Percentiles rank a stretch among this genome's conserved stretches.
Evolutionary conservation across 371 early-diverging fungal species (phyloP).

Genomic region (Funneliformis caledonium): DNA sequence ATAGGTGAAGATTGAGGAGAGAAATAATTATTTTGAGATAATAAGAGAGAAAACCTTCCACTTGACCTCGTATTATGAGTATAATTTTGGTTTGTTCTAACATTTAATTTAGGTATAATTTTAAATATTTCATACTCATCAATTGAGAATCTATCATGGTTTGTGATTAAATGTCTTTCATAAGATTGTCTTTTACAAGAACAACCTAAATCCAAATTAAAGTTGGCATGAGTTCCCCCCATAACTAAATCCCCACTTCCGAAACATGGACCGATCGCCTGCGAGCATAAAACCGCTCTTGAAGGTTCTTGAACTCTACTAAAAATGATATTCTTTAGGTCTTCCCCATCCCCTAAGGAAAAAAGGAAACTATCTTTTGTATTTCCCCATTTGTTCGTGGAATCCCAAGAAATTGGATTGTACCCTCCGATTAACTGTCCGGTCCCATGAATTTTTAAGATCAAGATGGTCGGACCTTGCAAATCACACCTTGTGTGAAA

Average conservation of each 20-base stretch:
- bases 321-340: neutral
- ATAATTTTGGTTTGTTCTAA: neutral
- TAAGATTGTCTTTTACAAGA: conserved; percentile 33
- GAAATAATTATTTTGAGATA: conserved; percentile 3
- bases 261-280: conserved; percentile 30
- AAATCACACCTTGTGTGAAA: conserved; percentile 33
- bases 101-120: neutral
- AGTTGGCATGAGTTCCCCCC: conserved; percentile 29
- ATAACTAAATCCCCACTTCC: conserved; percentile 37
- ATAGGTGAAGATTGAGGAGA: neutral
- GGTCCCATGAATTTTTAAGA: conserved; percentile 32
- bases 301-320: conserved; percentile 23
- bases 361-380: conserved; percentile 33
- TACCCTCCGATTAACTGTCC: conserved; percentile 37
- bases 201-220: conserved; percentile 32
- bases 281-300: conserved; percentile 35
- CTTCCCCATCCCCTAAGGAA: conserved; percentile 28
- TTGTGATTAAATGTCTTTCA: conserved; percentile 9
- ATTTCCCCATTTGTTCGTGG: conserved; percentile 32
- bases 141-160: conserved; percentile 31
- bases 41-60: conserved; percentile 23
- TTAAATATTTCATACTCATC: conserved; percentile 40
- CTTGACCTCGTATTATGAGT: neutral
- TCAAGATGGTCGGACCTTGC: conserved; percentile 11
- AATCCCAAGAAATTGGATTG: conserved; percentile 35